Evolutionary conservation across 306 rosid species (phyloP).

Genomic region (Glycine soja): DNA sequence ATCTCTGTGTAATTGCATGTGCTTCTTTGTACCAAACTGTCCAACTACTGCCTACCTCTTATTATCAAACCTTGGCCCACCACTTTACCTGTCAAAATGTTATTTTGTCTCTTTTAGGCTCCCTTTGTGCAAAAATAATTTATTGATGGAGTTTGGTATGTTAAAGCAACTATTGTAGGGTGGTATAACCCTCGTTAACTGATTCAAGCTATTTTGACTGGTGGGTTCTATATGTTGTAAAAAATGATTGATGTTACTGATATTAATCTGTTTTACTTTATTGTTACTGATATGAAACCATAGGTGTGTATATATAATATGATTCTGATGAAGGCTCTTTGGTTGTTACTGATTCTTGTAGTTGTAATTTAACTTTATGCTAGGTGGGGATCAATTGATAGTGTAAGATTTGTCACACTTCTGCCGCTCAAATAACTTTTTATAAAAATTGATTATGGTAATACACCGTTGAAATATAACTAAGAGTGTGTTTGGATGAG

Average conservation of each 20-base stretch:
- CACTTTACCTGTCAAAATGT: slow-evolving; percentile 51
- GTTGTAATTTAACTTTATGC: slow-evolving; percentile 26
- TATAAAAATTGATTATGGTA: not conserved
- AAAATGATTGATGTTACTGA: not conserved
- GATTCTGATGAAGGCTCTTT: slow-evolving; percentile 4
- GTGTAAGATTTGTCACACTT: slow-evolving; percentile 21
- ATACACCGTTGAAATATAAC: slow-evolving; percentile 3
- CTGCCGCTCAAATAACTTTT: not conserved
- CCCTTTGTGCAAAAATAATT: slow-evolving; percentile 48
- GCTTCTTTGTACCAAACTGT: slow-evolving; percentile 60
- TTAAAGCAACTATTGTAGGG: slow-evolving; percentile 22
- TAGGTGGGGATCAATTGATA: not conserved
- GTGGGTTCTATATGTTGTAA: slow-evolving; percentile 37
- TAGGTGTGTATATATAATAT: slow-evolving; percentile 10
- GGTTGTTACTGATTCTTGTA: not conserved
- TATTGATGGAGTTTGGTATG: slow-evolving; percentile 54
- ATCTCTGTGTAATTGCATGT: slow-evolving; percentile 64
- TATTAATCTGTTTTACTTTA: slow-evolving; percentile 17
- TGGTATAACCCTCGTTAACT: slow-evolving; percentile 41
- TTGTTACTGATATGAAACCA: slow-evolving; percentile 5
- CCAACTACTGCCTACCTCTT: slow-evolving; percentile 53
- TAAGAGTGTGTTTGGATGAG: too few species aligned
- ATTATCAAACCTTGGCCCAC: slow-evolving; percentile 61
- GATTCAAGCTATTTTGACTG: slow-evolving; percentile 42
- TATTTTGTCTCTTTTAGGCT: slow-evolving; percentile 53